These are phyloP conservation scores for Sungouiozyma ichnusensis DNA, from an alignment of 805 yeast species.

Conservation along the genomic window DNA sequence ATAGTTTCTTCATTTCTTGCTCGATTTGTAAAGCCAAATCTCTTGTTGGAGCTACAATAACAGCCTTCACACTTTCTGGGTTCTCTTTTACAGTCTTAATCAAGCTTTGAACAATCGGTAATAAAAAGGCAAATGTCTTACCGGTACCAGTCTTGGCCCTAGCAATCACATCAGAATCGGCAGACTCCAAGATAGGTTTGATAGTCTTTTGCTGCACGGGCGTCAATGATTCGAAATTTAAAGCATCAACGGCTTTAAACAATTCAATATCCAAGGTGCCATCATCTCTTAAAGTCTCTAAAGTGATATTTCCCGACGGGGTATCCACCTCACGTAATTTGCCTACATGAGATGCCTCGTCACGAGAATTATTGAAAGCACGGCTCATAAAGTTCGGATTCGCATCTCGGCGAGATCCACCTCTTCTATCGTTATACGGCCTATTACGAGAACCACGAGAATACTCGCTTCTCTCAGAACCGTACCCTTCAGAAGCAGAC, in stretches of 20 bases:
- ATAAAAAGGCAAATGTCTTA: slow-evolving; percentile 79
- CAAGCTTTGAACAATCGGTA: slow-evolving; percentile 61
- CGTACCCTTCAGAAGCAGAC: neutral
- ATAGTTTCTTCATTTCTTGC: slow-evolving; percentile 46
- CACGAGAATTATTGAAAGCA: neutral
- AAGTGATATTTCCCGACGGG: slow-evolving; percentile 14
- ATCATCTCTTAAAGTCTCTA: slow-evolving; percentile 22
- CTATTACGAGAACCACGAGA: too few species aligned
- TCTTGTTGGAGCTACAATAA: slow-evolving; percentile 82
- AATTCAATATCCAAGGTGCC: slow-evolving; percentile 22
- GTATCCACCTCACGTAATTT: neutral
- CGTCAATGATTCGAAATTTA: slow-evolving; percentile 47
- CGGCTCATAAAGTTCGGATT: slow-evolving; percentile 7
- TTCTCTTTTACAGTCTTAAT: slow-evolving; percentile 24
- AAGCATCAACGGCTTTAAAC: slow-evolving; percentile 29
- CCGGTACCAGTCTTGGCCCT: slow-evolving; percentile 96
- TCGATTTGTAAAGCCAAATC: slow-evolving; percentile 80
- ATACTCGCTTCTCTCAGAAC: too few species aligned
- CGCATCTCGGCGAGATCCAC: slow-evolving; percentile 4
- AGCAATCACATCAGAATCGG: slow-evolving; percentile 55
- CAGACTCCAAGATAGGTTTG: slow-evolving; percentile 40
- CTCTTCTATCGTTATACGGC: neutral
- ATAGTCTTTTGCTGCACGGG: slow-evolving; percentile 60
- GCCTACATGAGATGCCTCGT: neutral
- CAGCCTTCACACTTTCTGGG: slow-evolving; percentile 39